These are phyloP conservation scores for Apiosordaria backusii DNA, from an alignment of 495 filamentous ascomycete species.

Conservation along the genomic window DNA sequence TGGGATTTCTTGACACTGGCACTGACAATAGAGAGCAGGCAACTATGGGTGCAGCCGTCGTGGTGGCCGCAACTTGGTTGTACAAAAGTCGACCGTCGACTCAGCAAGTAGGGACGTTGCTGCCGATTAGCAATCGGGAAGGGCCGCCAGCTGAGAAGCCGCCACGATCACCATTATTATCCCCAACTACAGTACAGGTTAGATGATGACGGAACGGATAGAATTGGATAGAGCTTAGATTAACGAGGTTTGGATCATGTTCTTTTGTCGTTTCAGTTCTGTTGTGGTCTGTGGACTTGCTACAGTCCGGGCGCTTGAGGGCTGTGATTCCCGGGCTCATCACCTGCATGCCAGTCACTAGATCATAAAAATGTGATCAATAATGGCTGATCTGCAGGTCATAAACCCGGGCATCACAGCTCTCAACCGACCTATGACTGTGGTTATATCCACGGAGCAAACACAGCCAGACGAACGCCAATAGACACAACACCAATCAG, in stretches of 20 bases:
- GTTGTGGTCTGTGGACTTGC: no score
- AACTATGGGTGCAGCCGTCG: constrained; percentile 19
- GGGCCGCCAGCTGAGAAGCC: constrained; percentile 8
- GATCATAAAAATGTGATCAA: no score
- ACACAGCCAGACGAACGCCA: no score
- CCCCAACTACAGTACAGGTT: background rate
- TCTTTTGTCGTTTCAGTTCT: background rate
- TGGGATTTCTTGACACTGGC: constrained; percentile 6
- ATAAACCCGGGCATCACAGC: no score
- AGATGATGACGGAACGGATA: background rate
- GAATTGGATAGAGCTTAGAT: background rate
- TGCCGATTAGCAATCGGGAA: constrained; percentile 20
- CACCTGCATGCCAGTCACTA: no score
- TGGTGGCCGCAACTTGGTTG: constrained; percentile 24
- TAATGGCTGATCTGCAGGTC: no score
- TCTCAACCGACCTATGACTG: no score
- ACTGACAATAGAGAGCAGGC: constrained; percentile 35
- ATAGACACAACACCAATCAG: no score
- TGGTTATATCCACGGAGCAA: no score
- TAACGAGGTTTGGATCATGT: background rate
- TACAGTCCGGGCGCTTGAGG: no score
- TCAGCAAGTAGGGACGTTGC: constrained; percentile 7
- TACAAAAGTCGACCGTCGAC: constrained; percentile 14
- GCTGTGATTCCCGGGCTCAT: no score
- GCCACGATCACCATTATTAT: constrained; percentile 3